Evolutionary conservation across 768 basidiomycete genomes (phyloP), one percentile per base, ranked within the genome.

Genomic region (Russula olivacea): DNA sequence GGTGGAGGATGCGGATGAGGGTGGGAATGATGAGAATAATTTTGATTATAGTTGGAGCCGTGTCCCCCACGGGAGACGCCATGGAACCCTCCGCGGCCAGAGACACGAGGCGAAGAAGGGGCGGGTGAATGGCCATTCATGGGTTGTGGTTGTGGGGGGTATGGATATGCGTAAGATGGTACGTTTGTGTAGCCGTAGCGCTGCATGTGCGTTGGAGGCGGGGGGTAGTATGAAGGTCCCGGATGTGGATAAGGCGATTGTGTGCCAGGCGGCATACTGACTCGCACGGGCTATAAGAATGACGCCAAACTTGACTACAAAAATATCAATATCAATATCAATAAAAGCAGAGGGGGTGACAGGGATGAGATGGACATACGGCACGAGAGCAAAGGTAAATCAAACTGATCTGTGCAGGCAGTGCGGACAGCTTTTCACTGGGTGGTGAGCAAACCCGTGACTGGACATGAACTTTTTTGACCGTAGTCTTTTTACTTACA

Each of bases 71-170:
- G 78, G 68, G 63, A 50, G 34, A 55, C 48, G 23, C 58, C 58
- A 55, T 73, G 75, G 63, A 68, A 74, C 9, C 73, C 72, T 49
- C 72, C 73, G 68, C 72, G 78, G n/a, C 67, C 69, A 49, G 70
- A 73, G 19, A 75, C 66, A 54, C 76, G 76, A 59, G 76, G 74
- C 19, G 78, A 73, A 59, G 71, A 75, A 23, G 67, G 71, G 62
- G 71, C 73, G 61, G 72, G 78, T 61, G 70, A 73, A 68, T 72
- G 75, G 3, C 67, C 74, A 63, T 76, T 76, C 72, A 79, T 74
- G 57, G 77, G 79, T 6, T 76, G 74, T 48, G 77, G 79, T 6
- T 76, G 74, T 48, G 78, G 61, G 0, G 70, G 69, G 53, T 74
- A 73, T 45, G 67, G 71, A 56, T 76, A 74, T 38, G 62, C 61